Evolutionary conservation across 1,284 basidiomycete species (phyloP).

Genomic region (Pyrrhoderma lamaoense): DNA sequence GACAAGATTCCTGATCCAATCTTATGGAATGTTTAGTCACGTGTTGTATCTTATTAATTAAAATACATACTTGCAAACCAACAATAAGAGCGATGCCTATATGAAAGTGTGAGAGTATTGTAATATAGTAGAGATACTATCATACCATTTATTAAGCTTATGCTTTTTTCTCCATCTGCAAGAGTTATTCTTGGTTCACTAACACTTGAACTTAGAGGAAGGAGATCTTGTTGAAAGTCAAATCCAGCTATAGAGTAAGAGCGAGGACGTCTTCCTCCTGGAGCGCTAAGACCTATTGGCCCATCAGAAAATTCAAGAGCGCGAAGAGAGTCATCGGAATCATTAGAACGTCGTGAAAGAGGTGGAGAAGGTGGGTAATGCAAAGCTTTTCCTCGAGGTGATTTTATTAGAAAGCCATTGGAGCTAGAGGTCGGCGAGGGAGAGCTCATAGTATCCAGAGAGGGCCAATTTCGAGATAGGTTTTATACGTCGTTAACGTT

Average conservation of each 20-base stretch:
- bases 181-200: slow-evolving; percentile 51
- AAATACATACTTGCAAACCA: slow-evolving; percentile 58
- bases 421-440: slow-evolving; percentile 10
- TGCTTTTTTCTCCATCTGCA: slow-evolving; percentile 56
- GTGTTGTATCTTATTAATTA: slow-evolving; percentile 13
- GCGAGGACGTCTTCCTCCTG: slow-evolving; percentile 32
- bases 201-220: slow-evolving; percentile 71
- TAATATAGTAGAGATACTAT: slow-evolving; percentile 8
- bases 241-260: slow-evolving; percentile 73
- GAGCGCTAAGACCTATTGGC: slow-evolving; percentile 33
- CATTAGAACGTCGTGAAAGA: slow-evolving; percentile 45
- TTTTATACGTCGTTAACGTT: background rate
- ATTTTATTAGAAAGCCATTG: slow-evolving; percentile 15
- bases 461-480: background rate
- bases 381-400: slow-evolving; percentile 9
- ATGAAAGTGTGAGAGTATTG: slow-evolving; percentile 7
- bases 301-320: slow-evolving; percentile 71
- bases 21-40: slow-evolving; percentile 28
- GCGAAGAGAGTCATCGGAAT: slow-evolving; percentile 68
- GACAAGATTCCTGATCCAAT: slow-evolving; percentile 93
- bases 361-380: slow-evolving; percentile 35
- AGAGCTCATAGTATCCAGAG: slow-evolving; percentile 7
- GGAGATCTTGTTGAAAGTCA: slow-evolving; percentile 68
- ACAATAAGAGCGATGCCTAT: slow-evolving; percentile 79
- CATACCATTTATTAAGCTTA: slow-evolving; percentile 73